Base-by-base conservation (phyloP, 768 basidiomycete species). In the Cyclocybe aegerita region DNA sequence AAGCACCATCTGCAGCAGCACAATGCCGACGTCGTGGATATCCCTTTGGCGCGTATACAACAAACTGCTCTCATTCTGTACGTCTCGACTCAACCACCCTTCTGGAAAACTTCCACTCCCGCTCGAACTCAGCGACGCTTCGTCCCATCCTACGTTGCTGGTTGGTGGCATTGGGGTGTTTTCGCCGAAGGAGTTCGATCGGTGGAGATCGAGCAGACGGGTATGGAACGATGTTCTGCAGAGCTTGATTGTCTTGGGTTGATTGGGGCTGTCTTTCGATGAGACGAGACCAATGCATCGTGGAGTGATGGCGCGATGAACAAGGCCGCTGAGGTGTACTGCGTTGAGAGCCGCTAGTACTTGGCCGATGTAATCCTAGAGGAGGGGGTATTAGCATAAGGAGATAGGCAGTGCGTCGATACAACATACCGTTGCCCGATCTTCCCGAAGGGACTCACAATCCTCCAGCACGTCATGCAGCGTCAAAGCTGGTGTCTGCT, bases 1-100 rank as follows among this genome's bases (percentile, higher is more conserved):
- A n/a, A 85, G 69, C 9, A 96, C 66, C 90, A 96, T 92, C 67
- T 95, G 90, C 45, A 93, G 60, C 35, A 94, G 70, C 2, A 93
- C 77, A 17, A 95, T 78, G 0, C 90, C 93, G 0, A 85, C 81
- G 39, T 82, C 78, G 68, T 94, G 93, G 8, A 96, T 84, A 60
- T 97, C 94, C 29, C 93, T 79, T 37, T 81, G 75, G 36, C 78
- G 81, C 7, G 89, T 87, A 63, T 94, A 94, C 0, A 80, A 61
- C 39, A 83, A 61, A n/a, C 92, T 73, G 0, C 86, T 85, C 17
- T 88, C 88, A 35, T 91, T 87, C 40, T 88, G 76, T 36, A 85
- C 85, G 45, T 95, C 94, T 52, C 82, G 82, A 0, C 87, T 85
- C 5, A 86, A 56, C 93, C 90, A 90, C 6, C 50, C 37, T 46